Evolutionary conservation across 2,329 filamentous ascomycete species (phyloP).

Genomic region (Colletotrichum somersetense): DNA sequence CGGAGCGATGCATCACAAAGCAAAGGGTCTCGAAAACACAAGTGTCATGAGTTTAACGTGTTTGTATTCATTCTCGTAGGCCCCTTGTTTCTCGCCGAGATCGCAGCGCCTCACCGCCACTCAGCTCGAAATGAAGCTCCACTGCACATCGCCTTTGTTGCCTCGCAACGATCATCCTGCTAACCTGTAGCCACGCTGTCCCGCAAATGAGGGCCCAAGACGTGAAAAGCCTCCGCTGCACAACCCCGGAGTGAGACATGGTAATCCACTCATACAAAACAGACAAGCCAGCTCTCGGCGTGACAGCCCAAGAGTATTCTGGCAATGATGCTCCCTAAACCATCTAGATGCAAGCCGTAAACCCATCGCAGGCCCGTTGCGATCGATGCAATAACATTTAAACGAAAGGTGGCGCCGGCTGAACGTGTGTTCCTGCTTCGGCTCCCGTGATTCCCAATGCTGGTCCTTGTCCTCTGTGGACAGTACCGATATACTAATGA

Average conservation of each 20-base stretch:
- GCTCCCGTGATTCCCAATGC: slow-evolving; percentile 29
- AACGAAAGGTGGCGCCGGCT: slow-evolving; percentile 34
- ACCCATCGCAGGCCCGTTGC: slow-evolving; percentile 34
- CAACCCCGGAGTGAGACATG: slow-evolving; percentile 17
- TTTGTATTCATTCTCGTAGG: slow-evolving; percentile 40
- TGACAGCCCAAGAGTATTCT: slow-evolving; percentile 1
- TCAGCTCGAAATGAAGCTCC: slow-evolving; percentile 32
- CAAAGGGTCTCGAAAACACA: background rate
- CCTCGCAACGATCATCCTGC: slow-evolving; percentile 40
- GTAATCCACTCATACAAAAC: slow-evolving; percentile 12
- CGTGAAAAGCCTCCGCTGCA: slow-evolving; percentile 39
- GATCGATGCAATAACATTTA: slow-evolving; percentile 39
- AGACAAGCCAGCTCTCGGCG: slow-evolving; percentile 26
- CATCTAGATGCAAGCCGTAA: slow-evolving; percentile 39
- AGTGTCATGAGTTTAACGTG: slow-evolving; percentile 16
- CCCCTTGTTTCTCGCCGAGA: slow-evolving; percentile 27
- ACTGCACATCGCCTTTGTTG: slow-evolving; percentile 27
- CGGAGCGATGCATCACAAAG: background rate
- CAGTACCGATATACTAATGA: slow-evolving; percentile 35
- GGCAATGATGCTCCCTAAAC: slow-evolving; percentile 30
- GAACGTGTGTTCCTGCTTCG: slow-evolving; percentile 7
- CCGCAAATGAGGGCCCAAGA: slow-evolving; percentile 22
- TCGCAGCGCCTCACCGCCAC: slow-evolving; percentile 36
- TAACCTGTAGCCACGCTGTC: slow-evolving; percentile 41
- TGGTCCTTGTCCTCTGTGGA: slow-evolving; percentile 27